phyloP scores from a whole-genome alignment of 495 filamentous ascomycete species.

The Tuber melanosporum region DNA sequence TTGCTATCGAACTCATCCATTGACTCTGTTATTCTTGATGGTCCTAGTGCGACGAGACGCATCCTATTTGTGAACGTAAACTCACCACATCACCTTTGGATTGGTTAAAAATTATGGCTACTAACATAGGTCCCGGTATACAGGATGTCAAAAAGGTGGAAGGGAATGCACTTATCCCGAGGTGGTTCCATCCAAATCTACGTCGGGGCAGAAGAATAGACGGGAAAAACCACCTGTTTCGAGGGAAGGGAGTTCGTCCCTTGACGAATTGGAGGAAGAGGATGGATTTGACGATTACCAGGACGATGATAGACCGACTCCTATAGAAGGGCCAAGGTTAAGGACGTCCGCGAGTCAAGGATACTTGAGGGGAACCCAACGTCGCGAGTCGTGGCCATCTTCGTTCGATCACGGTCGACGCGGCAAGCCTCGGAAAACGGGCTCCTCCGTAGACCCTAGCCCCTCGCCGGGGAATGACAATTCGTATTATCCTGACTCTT shows the following conservation, averaged over 20 bases:
- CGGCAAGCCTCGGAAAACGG: constrained; percentile 34
- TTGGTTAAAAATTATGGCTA: constrained; percentile 23
- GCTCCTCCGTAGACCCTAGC: constrained; percentile 38
- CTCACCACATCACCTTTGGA: constrained; percentile 9
- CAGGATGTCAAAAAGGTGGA: constrained; percentile 43
- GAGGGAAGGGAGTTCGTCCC: constrained; percentile 41
- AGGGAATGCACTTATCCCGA: constrained; percentile 43
- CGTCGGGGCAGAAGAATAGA: constrained; percentile 30
- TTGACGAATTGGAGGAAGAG: constrained; percentile 42
- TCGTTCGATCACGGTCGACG: constrained; percentile 31
- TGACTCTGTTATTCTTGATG: constrained; percentile 21
- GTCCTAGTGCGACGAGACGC: constrained; percentile 71
- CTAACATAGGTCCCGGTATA: constrained; percentile 15
- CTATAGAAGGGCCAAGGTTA: constrained; percentile 30
- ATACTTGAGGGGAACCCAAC: constrained; percentile 30
- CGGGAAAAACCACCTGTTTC: constrained; percentile 33
- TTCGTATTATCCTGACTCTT: constrained; percentile 36
- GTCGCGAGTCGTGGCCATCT: constrained; percentile 37
- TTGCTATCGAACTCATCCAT: neutral
- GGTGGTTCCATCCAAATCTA: constrained; percentile 34
- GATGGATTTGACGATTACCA: constrained; percentile 40
- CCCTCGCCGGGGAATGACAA: constrained; percentile 35
- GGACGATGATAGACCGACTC: constrained; percentile 30
- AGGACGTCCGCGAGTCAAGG: constrained; percentile 32
- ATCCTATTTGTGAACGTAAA: constrained; percentile 80